Percentiles rank a stretch among this genome's conserved stretches.
Evolutionary conservation across 2,329 filamentous ascomycete species (phyloP).

Genomic region (Parafenestella ontariensis): DNA sequence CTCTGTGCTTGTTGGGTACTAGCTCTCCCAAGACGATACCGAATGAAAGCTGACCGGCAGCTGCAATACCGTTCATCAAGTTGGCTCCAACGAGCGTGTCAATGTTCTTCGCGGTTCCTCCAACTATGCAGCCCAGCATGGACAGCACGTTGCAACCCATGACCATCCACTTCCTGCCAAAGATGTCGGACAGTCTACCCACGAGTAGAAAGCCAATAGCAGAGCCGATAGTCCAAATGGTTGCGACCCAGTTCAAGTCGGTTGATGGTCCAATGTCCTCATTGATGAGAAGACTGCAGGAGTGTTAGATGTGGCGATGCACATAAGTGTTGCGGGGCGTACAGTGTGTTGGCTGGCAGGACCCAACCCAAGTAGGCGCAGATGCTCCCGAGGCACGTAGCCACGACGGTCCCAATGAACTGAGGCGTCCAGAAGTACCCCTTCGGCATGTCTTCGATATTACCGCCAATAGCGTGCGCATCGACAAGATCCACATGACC

Average conservation of each 20-base stretch:
- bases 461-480: constrained; percentile 53
- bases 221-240: constrained; percentile 32
- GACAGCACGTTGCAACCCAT: constrained; percentile 27
- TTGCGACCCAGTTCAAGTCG: constrained; percentile 38
- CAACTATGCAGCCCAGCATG: constrained; percentile 36
- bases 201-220: constrained; percentile 33
- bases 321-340: not conserved
- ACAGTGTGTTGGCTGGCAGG: constrained; percentile 38
- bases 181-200: constrained; percentile 34
- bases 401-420: constrained; percentile 53
- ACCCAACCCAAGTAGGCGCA: constrained; percentile 42
- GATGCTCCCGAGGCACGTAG: constrained; percentile 31
- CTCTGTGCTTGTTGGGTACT: constrained; percentile 50
- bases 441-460: constrained; percentile 49
- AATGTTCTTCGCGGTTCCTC: constrained; percentile 37
- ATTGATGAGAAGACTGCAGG: constrained; percentile 16
- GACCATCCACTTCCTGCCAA: constrained; percentile 35
- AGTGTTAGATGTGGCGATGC: not conserved
- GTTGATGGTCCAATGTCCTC: constrained; percentile 34
- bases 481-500: constrained; percentile 54
- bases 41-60: constrained; percentile 37
- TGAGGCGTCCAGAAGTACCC: constrained; percentile 52
- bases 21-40: constrained; percentile 36
- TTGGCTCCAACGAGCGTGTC: constrained; percentile 41
- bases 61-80: constrained; percentile 35